A percentile compares a stretch with the other conserved stretches of the same genome.
Conservation (phyloP, 208 protist species). For the Sergeia podlipaevii region DNA sequence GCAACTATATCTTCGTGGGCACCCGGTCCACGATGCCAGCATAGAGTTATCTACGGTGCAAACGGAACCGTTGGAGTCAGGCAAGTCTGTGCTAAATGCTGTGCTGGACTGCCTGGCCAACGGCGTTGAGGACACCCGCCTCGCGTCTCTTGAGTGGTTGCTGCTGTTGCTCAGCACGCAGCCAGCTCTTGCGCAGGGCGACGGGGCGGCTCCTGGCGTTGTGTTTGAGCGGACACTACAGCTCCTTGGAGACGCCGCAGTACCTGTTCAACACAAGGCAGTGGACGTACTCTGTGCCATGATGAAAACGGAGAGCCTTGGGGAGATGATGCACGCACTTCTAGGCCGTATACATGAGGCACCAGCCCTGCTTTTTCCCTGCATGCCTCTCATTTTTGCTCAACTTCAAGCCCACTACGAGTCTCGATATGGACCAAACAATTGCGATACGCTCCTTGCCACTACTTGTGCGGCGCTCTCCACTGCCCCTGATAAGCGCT, state of each 20-base stretch:
- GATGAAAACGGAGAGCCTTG: slow-evolving; percentile 27
- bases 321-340: too few relatives aligned
- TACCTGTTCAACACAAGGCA: slow-evolving; percentile 35
- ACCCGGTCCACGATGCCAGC: too few relatives aligned
- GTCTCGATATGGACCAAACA: slow-evolving; percentile 15
- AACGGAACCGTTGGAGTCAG: too few relatives aligned
- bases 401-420: too few relatives aligned
- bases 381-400: too few relatives aligned
- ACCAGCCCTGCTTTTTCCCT: too few relatives aligned
- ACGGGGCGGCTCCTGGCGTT: slow-evolving; percentile 11
- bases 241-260: slow-evolving; percentile 35
- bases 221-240: slow-evolving; percentile 25
- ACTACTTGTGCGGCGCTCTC: slow-evolving; percentile 15
- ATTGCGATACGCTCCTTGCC: slow-evolving; percentile 22
- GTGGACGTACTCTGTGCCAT: slow-evolving; percentile 45
- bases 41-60: too few relatives aligned
- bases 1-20: too few relatives aligned
- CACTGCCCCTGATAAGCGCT: slow-evolving; percentile 35
- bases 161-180: slow-evolving; percentile 31
- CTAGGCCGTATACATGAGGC: too few relatives aligned
- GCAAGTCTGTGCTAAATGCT: slow-evolving; percentile 12
- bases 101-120: slow-evolving; percentile 9
- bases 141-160: slow-evolving; percentile 60
- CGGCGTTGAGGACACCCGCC: slow-evolving; percentile 40
- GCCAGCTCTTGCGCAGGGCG: slow-evolving; percentile 14